These are phyloP conservation scores for Camptophora hylomeconis DNA, from an alignment of 2,329 filamentous ascomycete genomes.

Conservation along the genomic window DNA sequence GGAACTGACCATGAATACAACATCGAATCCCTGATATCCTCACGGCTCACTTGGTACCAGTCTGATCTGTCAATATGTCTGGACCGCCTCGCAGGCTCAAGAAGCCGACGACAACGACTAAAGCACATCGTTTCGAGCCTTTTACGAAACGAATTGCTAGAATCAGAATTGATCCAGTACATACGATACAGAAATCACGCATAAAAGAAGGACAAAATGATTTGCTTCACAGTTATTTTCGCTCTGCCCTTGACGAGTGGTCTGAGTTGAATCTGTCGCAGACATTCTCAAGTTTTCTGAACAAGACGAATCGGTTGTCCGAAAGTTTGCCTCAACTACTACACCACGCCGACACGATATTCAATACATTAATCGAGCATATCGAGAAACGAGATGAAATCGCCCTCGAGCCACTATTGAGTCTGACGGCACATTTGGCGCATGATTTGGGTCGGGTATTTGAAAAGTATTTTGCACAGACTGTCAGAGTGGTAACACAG, in stretches of 20 bases:
- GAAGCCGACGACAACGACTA: conserved; percentile 58
- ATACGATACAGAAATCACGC: conserved; percentile 57
- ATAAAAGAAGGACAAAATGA: conserved; percentile 64
- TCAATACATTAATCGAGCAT: conserved; percentile 60
- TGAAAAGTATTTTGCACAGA: conserved; percentile 70
- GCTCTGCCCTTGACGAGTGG: conserved; percentile 75
- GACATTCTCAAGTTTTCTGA: conserved; percentile 63
- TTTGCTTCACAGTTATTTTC: conserved; percentile 69
- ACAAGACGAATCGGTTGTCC: conserved; percentile 61
- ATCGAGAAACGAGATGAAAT: conserved; percentile 67
- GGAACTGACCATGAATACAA: no score
- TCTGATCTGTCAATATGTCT: conserved; percentile 52
- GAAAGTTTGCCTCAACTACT: conserved; percentile 87
- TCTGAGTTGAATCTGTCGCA: conserved; percentile 79
- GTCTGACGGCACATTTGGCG: conserved; percentile 85
- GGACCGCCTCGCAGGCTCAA: conserved; percentile 57
- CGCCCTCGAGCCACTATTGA: conserved; percentile 72
- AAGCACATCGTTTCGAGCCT: conserved; percentile 79
- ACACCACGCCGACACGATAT: conserved; percentile 76
- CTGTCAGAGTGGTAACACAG: conserved; percentile 61
- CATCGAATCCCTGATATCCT: no score
- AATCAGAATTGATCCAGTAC: conserved; percentile 85
- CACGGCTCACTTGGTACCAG: conserved; percentile 45
- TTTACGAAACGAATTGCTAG: conserved; percentile 84
- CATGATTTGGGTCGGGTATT: conserved; percentile 80